Conservation (phyloP, 129 eudicot species). For the Tanacetum coccineum region DNA sequence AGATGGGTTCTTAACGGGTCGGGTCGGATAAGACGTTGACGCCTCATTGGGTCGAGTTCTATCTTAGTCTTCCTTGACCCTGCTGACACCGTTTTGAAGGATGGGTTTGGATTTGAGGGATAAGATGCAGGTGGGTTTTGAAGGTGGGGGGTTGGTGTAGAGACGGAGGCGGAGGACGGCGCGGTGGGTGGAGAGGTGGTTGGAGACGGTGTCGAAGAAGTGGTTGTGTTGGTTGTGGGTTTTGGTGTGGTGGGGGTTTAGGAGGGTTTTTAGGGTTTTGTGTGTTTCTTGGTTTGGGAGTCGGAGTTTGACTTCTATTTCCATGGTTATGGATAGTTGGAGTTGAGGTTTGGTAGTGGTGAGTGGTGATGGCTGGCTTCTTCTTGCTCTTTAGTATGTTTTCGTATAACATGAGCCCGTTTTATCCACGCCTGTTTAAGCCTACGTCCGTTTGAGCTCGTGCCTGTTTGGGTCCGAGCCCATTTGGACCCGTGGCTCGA, state of each 20-base stretch:
- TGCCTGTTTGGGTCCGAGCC: no score
- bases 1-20: conserved; percentile 23
- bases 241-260: conserved; percentile 44
- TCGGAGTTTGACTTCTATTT: conserved; percentile 72
- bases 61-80: conserved; percentile 94
- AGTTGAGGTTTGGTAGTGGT: no score
- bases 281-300: conserved; percentile 42
- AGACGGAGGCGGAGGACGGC: conserved; percentile 83
- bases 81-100: conserved; percentile 61
- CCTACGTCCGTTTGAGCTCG: no score
- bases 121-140: conserved; percentile 39
- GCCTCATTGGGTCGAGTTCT: conserved; percentile 57
- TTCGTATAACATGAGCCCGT: no score
- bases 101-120: conserved; percentile 71
- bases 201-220: conserved; percentile 65
- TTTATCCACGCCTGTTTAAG: no score
- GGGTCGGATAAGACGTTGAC: conserved; percentile 48
- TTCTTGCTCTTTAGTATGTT: no score
- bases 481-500: no score
- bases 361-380: no score
- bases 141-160: conserved; percentile 42
- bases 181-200: conserved; percentile 51
- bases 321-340: conserved; percentile 54
- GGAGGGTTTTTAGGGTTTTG: conserved; percentile 44
- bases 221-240: conserved; percentile 78